Evolutionary conservation across 2,329 filamentous ascomycete genomes (phyloP), one percentile per base, ranked within the genome.

Genomic region (Chrysoporthe puriensis): DNA sequence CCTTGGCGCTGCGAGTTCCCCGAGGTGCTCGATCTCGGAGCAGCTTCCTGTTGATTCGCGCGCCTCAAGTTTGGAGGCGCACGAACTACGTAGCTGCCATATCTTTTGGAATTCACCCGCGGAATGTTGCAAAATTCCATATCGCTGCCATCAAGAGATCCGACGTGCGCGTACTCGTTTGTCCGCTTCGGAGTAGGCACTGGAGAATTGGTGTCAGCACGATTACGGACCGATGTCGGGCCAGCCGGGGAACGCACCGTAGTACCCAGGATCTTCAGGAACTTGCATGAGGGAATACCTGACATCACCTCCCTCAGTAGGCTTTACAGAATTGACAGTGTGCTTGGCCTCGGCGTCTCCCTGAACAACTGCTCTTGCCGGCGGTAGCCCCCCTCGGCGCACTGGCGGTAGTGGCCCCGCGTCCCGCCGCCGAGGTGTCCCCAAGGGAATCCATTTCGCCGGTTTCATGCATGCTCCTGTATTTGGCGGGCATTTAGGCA

Each of bases 251-350:
- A 7, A 59, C 62, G 44, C 21, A 70, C 66, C 54, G 26, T 54
- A 26, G 36, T 40, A 43, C 2, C 34, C 32, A 66, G 70, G 54
- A 69, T 69, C 72, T 40, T 70, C 66, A 13, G 74, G 71, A 18
- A 72, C 69, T 57, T 74, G 74, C 69, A 72, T 75, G 21, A 74
- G 62, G 11, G 74, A 73, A 14, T 64, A 68, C 36, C 42, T 64
- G 32, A 18, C 8, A 14, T 50, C 40, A 40, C 21, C 18, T 11
- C 26, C 59, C 14, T 58, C 57, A 40, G 16, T 14, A 42, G 4
- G 50, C 18, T 21, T 61, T 6, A 26, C 36, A 54, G 21, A 4
- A 7, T 34, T 32, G n/a, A n/a, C 32, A 40, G 21, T 36, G 13
- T 9, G 16, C 6, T 64, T 26, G 5, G 18, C 7, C 4, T 54